A percentile compares a stretch with the other conserved stretches of the same genome.
Conservation (phyloP, 805 yeast genomes). For the Cyberlindnera maritima region DNA sequence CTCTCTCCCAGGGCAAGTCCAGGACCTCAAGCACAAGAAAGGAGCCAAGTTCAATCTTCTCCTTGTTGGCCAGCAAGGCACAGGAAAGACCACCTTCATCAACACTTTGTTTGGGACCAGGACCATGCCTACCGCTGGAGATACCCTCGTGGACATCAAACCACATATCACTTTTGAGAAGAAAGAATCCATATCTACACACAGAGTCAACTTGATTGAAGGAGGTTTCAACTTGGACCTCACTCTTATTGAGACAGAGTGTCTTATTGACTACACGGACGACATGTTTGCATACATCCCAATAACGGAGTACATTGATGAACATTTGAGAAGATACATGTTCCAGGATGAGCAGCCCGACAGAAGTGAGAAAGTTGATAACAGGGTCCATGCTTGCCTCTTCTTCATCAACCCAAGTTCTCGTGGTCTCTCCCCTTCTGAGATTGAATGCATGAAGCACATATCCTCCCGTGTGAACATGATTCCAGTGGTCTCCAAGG, state of each 20-base stretch:
- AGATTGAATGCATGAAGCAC: constrained; percentile 81
- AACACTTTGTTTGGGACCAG: constrained; percentile 83
- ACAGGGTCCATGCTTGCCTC: constrained; percentile 88
- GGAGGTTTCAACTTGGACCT: constrained; percentile 56
- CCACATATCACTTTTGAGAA: constrained; percentile 51
- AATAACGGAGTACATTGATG: too few relatives aligned
- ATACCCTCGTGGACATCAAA: constrained; percentile 43
- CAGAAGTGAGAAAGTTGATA: constrained; percentile 69
- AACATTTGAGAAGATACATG: constrained; percentile 84
- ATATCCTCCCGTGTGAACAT: constrained; percentile 89
- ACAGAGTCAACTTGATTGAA: constrained; percentile 56
- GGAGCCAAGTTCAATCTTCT: constrained; percentile 88
- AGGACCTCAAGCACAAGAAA: too few relatives aligned
- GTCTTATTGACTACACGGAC: constrained; percentile 76
- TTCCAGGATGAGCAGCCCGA: too few relatives aligned
- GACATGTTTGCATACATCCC: too few relatives aligned
- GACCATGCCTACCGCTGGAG: constrained; percentile 40
- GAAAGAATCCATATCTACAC: constrained; percentile 32
- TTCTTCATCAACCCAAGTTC: constrained; percentile 98
- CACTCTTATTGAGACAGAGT: constrained; percentile 70
- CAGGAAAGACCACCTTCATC: constrained; percentile 90
- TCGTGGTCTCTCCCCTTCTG: constrained; percentile 85
- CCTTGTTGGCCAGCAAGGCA: constrained; percentile 89
- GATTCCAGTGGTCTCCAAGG: constrained; percentile 92
- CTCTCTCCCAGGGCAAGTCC: too few relatives aligned